Evolutionary conservation across 164 flowering plant genomes (phyloP).

Genomic region (Warburgia ugandensis): DNA sequence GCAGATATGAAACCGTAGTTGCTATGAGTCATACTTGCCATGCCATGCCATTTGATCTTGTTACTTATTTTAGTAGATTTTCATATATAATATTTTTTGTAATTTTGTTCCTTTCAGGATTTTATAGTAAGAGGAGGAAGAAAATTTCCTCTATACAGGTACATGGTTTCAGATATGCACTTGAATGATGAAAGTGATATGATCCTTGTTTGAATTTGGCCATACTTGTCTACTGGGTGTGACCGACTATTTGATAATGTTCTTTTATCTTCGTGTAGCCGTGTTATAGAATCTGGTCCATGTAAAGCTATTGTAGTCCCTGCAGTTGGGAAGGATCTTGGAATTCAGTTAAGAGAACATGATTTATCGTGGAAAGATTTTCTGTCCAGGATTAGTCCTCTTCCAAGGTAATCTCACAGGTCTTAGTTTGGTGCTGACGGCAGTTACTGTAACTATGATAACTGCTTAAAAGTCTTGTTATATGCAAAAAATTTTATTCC

Average conservation of each 20-base stretch:
- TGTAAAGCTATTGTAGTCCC: conserved; percentile 68
- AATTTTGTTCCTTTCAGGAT: conserved; percentile 47
- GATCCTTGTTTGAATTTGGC: too few species aligned
- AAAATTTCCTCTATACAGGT: conserved; percentile 86
- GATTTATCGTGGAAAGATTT: conserved; percentile 78
- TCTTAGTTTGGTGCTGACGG: too few species aligned
- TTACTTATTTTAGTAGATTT: too few species aligned
- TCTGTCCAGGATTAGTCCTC: conserved; percentile 34
- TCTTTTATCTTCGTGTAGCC: conserved; percentile 38
- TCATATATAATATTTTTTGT: neutral
- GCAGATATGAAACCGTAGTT: too few species aligned
- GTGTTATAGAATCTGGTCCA: conserved; percentile 66
- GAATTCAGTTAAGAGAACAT: conserved; percentile 48
- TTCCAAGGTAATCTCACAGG: conserved; percentile 68
- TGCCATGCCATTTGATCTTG: too few species aligned
- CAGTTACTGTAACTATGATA: too few species aligned
- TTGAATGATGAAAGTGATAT: too few species aligned
- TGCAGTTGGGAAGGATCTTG: conserved; percentile 48
- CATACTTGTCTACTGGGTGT: neutral
- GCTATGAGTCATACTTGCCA: too few species aligned
- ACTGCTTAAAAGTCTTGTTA: too few species aligned
- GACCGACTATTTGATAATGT: conserved; percentile 1
- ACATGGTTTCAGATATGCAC: conserved; percentile 1
- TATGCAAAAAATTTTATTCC: too few species aligned
- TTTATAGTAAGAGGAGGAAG: conserved; percentile 81